A percentile compares a stretch with the other conserved stretches of the same genome.
These are phyloP conservation scores for Fomitopsis betulina DNA, from an alignment of 1,284 basidiomycete species.

Conservation along the genomic window DNA sequence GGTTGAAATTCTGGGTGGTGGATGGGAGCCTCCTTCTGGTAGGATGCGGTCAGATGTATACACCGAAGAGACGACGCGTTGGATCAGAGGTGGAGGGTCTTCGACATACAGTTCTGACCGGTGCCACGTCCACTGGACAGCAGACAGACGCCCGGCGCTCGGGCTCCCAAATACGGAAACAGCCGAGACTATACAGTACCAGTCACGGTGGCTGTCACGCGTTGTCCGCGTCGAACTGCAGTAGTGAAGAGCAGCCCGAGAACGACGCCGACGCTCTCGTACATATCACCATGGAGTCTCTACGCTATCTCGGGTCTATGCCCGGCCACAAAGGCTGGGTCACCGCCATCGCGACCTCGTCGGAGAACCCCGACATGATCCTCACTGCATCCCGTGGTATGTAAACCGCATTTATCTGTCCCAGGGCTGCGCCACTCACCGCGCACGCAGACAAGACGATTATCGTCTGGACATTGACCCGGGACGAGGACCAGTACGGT, in stretches of 20 bases:
- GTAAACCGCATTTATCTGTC: constrained; percentile 24
- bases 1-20: too few relatives aligned
- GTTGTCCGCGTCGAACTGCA: constrained; percentile 15
- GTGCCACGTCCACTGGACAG: too few relatives aligned
- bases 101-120: too few relatives aligned
- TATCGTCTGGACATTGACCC: constrained; percentile 99
- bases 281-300: constrained; percentile 69
- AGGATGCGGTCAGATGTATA: too few relatives aligned
- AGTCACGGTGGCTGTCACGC: constrained; percentile 63
- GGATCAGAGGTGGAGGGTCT: too few relatives aligned
- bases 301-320: constrained; percentile 91
- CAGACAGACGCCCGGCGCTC: background rate
- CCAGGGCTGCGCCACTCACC: background rate
- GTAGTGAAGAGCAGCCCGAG: constrained; percentile 27
- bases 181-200: constrained; percentile 39
- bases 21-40: too few relatives aligned
- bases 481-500: constrained; percentile 90
- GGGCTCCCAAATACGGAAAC: constrained; percentile 18
- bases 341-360: constrained; percentile 94
- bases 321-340: constrained; percentile 97
- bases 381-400: constrained; percentile 94
- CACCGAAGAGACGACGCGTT: too few relatives aligned
- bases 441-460: constrained; percentile 88
- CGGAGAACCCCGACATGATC: constrained; percentile 97
- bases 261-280: constrained; percentile 29